A percentile compares a stretch with the other conserved stretches of the same genome.
These are phyloP conservation scores for Myxozyma geophila DNA, from an alignment of 805 yeast species.

Conservation along the genomic window DNA sequence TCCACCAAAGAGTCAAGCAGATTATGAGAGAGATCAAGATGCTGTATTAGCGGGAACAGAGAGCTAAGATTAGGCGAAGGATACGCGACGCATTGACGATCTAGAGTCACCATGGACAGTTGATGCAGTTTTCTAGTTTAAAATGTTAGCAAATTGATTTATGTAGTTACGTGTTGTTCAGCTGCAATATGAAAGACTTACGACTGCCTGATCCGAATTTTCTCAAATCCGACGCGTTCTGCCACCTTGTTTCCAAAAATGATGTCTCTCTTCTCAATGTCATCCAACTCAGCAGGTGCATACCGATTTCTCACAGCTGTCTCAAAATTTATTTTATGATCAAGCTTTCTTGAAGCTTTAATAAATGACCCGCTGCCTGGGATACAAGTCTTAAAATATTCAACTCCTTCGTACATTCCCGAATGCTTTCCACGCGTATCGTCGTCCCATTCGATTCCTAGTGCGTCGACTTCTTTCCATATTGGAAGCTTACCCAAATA, in stretches of 20 bases:
- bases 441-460: slow-evolving; percentile 90
- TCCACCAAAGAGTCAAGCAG: slow-evolving; percentile 52
- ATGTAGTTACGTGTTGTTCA: no score
- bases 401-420: slow-evolving; percentile 60
- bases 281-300: slow-evolving; percentile 45
- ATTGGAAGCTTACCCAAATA: slow-evolving; percentile 63
- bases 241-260: slow-evolving; percentile 61
- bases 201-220: slow-evolving; percentile 36
- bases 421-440: slow-evolving; percentile 68
- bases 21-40: slow-evolving; percentile 66
- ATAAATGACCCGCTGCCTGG: slow-evolving; percentile 65
- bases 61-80: slow-evolving; percentile 14
- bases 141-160: background rate
- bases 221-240: slow-evolving; percentile 69
- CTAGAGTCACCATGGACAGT: slow-evolving; percentile 58
- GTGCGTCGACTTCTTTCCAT: slow-evolving; percentile 63
- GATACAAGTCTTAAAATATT: slow-evolving; percentile 57
- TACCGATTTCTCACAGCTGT: slow-evolving; percentile 60
- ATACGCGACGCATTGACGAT: slow-evolving; percentile 48
- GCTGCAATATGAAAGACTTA: background rate
- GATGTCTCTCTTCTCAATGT: slow-evolving; percentile 43
- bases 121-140: slow-evolving; percentile 47
- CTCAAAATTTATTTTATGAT: slow-evolving; percentile 46
- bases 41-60: slow-evolving; percentile 32
- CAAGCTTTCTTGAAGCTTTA: slow-evolving; percentile 48